Conservation (phyloP, 148 eudicot genomes). For the Heliamphora exappendiculata region DNA sequence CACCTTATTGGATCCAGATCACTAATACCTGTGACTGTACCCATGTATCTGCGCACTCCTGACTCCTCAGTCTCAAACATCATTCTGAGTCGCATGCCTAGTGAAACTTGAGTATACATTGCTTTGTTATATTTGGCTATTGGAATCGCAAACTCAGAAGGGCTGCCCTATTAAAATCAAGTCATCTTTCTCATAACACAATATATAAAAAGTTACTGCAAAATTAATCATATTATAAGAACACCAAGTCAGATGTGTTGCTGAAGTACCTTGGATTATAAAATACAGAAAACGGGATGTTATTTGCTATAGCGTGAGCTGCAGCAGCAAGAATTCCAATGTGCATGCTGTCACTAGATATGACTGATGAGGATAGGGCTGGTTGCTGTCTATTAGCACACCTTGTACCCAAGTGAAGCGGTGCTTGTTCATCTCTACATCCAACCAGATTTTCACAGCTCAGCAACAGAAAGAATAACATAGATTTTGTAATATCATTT, state of each 20-base stretch:
- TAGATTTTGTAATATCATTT: neutral
- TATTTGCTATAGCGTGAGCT: conserved; percentile 95
- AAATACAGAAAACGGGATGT: conserved; percentile 88
- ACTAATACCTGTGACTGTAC: conserved; percentile 76
- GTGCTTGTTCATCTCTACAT: conserved; percentile 90
- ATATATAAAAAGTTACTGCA: neutral
- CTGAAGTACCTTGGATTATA: conserved; percentile 78
- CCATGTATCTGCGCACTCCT: conserved; percentile 93
- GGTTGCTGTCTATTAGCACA: conserved; percentile 92
- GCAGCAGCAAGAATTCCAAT: conserved; percentile 98
- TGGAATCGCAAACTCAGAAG: conserved; percentile 91
- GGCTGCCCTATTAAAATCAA: conserved; percentile 56
- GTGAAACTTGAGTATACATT: conserved; percentile 86
- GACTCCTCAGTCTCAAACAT: conserved; percentile 99
- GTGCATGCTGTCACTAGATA: conserved; percentile 99
- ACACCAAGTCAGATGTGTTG: neutral
- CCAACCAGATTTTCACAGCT: conserved; percentile 13
- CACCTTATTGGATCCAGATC: conserved; percentile 82
- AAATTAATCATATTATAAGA: neutral
- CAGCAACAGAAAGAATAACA: conserved; percentile 1
- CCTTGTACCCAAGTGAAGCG: conserved; percentile 78
- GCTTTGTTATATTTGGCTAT: conserved; percentile 95
- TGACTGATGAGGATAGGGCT: conserved; percentile 91
- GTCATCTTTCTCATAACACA: neutral
- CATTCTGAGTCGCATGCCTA: conserved; percentile 96